Evolutionary conservation across 106 monocot genomes (phyloP).

Genomic region (Dioscorea dumetorum): DNA sequence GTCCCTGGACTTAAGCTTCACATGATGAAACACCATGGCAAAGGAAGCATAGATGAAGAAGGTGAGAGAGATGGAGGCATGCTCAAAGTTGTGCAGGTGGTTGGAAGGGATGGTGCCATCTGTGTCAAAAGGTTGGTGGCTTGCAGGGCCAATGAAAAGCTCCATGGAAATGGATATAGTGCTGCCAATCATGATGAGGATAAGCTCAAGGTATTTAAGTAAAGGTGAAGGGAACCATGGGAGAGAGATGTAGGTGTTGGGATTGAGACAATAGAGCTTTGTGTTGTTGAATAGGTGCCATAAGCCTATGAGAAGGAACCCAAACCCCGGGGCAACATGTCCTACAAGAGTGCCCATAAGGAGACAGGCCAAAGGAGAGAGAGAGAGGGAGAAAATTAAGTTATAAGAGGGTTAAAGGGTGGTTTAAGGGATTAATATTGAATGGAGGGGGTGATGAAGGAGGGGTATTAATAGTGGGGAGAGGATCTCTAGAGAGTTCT

Average conservation of each 20-base stretch:
- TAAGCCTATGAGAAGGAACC: slow-evolving; percentile 65
- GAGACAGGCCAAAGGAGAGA: not conserved
- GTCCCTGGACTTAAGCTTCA: slow-evolving; percentile 2
- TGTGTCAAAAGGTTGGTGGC: slow-evolving; percentile 63
- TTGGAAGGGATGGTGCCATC: slow-evolving; percentile 78
- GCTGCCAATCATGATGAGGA: slow-evolving; percentile 42
- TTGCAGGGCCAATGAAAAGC: slow-evolving; percentile 67
- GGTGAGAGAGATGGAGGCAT: slow-evolving; percentile 68
- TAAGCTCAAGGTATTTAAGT: slow-evolving; percentile 41
- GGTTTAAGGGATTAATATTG: too few species aligned
- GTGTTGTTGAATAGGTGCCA: slow-evolving; percentile 79
- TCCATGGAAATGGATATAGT: slow-evolving; percentile 72
- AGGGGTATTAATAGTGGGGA: not conserved
- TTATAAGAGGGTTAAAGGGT: not conserved
- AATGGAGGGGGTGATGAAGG: not conserved
- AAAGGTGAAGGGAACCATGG: slow-evolving; percentile 53
- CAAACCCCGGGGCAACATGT: slow-evolving; percentile 73
- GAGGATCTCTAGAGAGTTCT: not conserved
- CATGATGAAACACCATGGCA: slow-evolving; percentile 40
- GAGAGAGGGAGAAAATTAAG: not conserved
- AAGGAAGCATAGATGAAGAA: slow-evolving; percentile 55
- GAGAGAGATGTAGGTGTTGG: slow-evolving; percentile 37
- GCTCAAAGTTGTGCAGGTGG: slow-evolving; percentile 96
- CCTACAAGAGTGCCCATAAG: slow-evolving; percentile 67
- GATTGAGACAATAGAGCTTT: slow-evolving; percentile 36